phyloP scores from a whole-genome alignment of 306 rosid genomes.

The Myrica gale region DNA sequence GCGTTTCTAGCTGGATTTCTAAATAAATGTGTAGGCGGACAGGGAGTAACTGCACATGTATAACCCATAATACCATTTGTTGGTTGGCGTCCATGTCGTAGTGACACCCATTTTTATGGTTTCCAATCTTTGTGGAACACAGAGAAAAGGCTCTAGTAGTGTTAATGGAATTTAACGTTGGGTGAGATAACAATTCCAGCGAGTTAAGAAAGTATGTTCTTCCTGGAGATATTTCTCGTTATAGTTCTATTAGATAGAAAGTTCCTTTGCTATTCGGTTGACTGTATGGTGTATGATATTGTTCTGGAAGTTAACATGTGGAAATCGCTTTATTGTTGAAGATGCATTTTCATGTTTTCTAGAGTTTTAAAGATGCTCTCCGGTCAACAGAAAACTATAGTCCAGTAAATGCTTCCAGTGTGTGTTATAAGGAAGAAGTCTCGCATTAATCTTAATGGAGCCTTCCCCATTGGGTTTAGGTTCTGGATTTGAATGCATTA shows the following conservation, averaged over 20 bases:
- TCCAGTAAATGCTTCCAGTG: neutral
- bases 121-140: neutral
- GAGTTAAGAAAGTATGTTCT: neutral
- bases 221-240: neutral
- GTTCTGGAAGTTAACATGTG: neutral
- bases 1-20: neutral
- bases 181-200: neutral
- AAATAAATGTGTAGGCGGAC: neutral
- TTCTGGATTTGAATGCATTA: neutral
- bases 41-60: neutral
- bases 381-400: neutral
- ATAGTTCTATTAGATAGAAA: neutral
- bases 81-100: neutral
- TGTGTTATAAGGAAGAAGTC: neutral
- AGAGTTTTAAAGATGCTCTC: neutral
- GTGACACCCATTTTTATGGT: neutral
- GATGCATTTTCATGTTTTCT: neutral
- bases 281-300: neutral
- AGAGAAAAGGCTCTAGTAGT: neutral
- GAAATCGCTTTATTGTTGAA: neutral
- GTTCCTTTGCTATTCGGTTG: neutral
- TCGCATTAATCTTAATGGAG: neutral
- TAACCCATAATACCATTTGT: neutral
- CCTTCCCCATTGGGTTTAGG: neutral
- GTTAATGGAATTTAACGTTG: neutral